Conservation (phyloP, 1,139 yeast genomes). For the Suhomyces bolitotheri region DNA sequence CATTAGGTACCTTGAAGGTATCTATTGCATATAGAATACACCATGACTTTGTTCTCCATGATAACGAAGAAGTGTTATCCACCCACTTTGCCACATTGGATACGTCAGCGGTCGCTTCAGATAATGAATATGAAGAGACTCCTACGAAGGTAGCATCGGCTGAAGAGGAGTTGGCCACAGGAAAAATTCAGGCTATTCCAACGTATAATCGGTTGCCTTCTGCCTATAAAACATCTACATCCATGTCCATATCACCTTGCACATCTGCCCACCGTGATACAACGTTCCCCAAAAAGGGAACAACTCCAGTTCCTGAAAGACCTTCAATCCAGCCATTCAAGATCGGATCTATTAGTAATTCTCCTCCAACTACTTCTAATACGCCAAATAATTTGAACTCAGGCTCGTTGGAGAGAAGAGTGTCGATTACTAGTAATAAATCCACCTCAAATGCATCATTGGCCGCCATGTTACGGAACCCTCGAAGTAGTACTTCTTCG, state of each 20-base stretch:
- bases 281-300: slow-evolving; percentile 15
- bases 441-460: slow-evolving; percentile 57
- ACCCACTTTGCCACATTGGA: slow-evolving; percentile 57
- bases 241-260: slow-evolving; percentile 35
- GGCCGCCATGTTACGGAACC: slow-evolving; percentile 54
- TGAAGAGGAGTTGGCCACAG: slow-evolving; percentile 8
- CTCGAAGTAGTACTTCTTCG: slow-evolving; percentile 33
- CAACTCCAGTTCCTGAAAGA: slow-evolving; percentile 26
- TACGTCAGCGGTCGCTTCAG: slow-evolving; percentile 13
- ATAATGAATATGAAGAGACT: slow-evolving; percentile 6
- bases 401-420: slow-evolving; percentile 39
- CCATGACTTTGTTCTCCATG: slow-evolving; percentile 64
- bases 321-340: slow-evolving; percentile 58
- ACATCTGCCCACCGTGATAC: slow-evolving; percentile 18
- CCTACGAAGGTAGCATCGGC: slow-evolving; percentile 5
- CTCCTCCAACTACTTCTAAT: slow-evolving; percentile 37
- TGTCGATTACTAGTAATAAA: slow-evolving; percentile 47
- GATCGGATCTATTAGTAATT: slow-evolving; percentile 58
- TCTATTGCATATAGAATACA: slow-evolving; percentile 80
- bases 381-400: slow-evolving; percentile 21
- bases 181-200: slow-evolving; percentile 7
- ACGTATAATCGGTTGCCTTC: slow-evolving; percentile 11
- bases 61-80: slow-evolving; percentile 63
- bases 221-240: slow-evolving; percentile 12
- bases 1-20: slow-evolving; percentile 69